These are phyloP conservation scores for Solanum chiquidenum DNA, from an alignment of 257 asterid species.

Conservation along the genomic window DNA sequence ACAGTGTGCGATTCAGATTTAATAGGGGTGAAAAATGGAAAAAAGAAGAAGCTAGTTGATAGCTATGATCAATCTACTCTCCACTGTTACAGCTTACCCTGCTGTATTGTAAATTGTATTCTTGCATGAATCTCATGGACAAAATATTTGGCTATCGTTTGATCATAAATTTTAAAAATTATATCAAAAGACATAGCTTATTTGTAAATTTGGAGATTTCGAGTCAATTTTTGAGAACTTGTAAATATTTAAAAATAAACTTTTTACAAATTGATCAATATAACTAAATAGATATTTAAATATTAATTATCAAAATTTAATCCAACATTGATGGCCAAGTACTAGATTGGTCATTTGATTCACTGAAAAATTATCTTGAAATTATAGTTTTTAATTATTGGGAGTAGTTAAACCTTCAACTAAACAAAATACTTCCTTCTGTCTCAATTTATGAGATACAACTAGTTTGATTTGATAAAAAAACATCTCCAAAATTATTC, in stretches of 20 bases:
- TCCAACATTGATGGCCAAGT: background rate
- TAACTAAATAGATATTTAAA: background rate
- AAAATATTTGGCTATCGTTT: too few species aligned
- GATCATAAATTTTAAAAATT: too few species aligned
- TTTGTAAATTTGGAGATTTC: background rate
- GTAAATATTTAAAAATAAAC: too few species aligned
- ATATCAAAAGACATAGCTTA: too few species aligned
- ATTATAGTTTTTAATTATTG: background rate
- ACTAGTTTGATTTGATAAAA: too few species aligned
- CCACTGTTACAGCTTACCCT: background rate
- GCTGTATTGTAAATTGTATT: background rate
- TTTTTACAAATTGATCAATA: background rate
- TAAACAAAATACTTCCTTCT: background rate
- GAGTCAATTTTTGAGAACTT: background rate
- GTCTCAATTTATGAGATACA: background rate
- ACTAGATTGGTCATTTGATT: background rate
- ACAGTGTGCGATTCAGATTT: fast-evolving
- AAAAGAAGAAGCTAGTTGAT: too few species aligned
- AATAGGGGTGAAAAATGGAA: too few species aligned
- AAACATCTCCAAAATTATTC: background rate
- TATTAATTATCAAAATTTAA: too few species aligned
- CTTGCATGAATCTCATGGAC: background rate
- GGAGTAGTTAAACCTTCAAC: background rate
- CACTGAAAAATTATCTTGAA: background rate
- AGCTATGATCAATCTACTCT: background rate